phyloP scores from a whole-genome alignment of 345 rosid species.

The Leavenworthia alabamica region DNA sequence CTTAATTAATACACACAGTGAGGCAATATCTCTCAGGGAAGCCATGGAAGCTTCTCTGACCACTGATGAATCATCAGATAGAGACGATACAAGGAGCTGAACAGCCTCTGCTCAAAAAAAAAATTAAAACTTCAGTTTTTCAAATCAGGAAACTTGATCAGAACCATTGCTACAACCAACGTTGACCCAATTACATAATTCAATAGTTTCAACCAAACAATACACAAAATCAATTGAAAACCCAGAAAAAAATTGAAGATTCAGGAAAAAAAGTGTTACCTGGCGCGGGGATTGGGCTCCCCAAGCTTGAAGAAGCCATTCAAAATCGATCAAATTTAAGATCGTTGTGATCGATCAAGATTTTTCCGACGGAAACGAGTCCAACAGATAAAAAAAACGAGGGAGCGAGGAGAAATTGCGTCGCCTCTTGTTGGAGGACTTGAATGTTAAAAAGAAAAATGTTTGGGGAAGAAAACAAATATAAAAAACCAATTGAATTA shows the following conservation, averaged over 20 bases:
- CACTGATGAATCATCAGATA: constrained; percentile 70
- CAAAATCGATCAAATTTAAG: constrained; percentile 21
- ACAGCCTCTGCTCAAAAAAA: constrained; percentile 60
- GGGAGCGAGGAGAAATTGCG: not conserved
- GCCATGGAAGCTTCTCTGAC: constrained; percentile 79
- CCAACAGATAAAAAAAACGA: constrained; percentile 1
- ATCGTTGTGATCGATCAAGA: constrained; percentile 9
- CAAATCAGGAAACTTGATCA: constrained; percentile 14
- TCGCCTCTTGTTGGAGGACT: constrained; percentile 26
- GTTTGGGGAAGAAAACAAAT: constrained; percentile 28
- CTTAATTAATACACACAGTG: constrained; percentile 40
- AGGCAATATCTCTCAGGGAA: constrained; percentile 70
- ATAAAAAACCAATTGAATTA: constrained; percentile 23
- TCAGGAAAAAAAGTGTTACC: constrained; percentile 36
- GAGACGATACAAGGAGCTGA: constrained; percentile 73
- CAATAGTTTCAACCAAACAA: not conserved
- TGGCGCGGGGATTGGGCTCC: constrained; percentile 61
- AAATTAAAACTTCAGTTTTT: constrained; percentile 2
- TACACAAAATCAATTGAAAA: not conserved
- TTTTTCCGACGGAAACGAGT: not conserved
- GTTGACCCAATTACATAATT: constrained; percentile 19
- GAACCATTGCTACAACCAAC: constrained; percentile 1
- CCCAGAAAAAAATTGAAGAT: not conserved
- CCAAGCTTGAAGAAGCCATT: constrained; percentile 82
- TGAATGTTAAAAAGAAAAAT: constrained; percentile 25